These are phyloP conservation scores for Thuidium tamariscinum DNA, from an alignment of 225 moss, liverwort and hornwort species.

Conservation along the genomic window DNA sequence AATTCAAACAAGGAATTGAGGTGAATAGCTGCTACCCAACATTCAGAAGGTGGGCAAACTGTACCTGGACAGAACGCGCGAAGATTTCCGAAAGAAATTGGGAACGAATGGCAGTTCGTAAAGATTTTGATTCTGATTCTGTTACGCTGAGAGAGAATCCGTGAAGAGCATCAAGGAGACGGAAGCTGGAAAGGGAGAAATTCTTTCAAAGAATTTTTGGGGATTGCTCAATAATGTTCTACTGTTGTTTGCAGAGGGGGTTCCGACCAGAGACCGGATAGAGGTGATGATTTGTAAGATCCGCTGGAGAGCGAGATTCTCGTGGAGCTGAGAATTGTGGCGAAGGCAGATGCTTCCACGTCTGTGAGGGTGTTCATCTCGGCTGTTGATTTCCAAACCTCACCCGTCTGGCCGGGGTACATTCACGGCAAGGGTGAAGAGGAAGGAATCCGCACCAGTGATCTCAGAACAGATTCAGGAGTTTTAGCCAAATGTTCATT, in stretches of 20 bases:
- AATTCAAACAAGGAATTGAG: neutral
- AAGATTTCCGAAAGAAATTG: neutral
- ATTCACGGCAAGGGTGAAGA: too few species aligned
- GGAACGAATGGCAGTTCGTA: neutral
- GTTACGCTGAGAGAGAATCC: neutral
- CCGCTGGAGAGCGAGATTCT: neutral
- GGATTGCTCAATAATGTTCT: neutral
- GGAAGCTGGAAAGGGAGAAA: neutral
- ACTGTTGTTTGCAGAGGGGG: neutral
- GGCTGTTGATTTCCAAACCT: neutral
- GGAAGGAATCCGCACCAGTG: too few species aligned
- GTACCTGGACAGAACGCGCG: neutral
- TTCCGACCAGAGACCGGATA: neutral
- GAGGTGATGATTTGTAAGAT: neutral
- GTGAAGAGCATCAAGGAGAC: neutral
- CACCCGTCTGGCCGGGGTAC: too few species aligned
- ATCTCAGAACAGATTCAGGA: too few species aligned
- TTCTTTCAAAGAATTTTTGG: neutral
- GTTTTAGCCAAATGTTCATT: too few species aligned
- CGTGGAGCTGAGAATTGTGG: neutral
- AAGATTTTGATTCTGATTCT: neutral
- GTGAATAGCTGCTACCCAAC: neutral
- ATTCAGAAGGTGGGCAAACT: neutral
- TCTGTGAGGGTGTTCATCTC: neutral
- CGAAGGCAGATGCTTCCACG: neutral